Base-by-base conservation (phyloP, 768 basidiomycete genomes). In the Panus rudis region DNA sequence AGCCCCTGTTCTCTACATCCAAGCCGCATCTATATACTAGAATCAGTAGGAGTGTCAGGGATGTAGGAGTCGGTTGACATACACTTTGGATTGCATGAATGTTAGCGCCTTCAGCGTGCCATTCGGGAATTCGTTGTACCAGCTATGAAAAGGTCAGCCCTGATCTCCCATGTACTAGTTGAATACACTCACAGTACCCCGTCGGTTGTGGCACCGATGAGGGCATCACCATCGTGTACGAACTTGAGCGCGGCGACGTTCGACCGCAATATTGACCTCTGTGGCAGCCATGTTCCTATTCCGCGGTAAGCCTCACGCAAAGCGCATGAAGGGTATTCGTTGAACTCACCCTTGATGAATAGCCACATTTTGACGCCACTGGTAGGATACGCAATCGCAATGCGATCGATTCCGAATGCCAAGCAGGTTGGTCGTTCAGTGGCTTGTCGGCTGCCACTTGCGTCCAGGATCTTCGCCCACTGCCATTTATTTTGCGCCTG, bases 141-240 rank as follows among this genome's bases (percentile, higher is more conserved):
- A 84, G 48, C 81, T 83, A 44, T 21, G 33, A 35, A 25, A 35
- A 24, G 28, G 11, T 50, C 21, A 42, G 23, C 16, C 17, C 5
- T n/a, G n/a, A 8, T 23, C 1, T 14, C 21, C 6, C 14, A 13
- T 19, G 11, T 12, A 30, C 20, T 26, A 21, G 33, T 14, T 19
- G 17, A 22, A 21, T 38, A 22, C 8, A 51, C 78, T 44, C 59
- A 84, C 82, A 85, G 52, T 16, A 79, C 76, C 10, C 83, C 83
- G 51, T 85, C 82, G 41, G 69, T 71, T 22, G 84, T 84, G 2
- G 81, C 84, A 1, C 84, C 82, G 19, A 85, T 62, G 34, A 85
- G 62, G 37, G 76, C 79, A 27, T 69, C 67, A 0, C 83, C 84
- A 24, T 76, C 76, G 19, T 79, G 72, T 7, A 82, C 67, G 53